Conservation (phyloP, 1,284 basidiomycete genomes). For the Coniferiporia sulphurascens region DNA sequence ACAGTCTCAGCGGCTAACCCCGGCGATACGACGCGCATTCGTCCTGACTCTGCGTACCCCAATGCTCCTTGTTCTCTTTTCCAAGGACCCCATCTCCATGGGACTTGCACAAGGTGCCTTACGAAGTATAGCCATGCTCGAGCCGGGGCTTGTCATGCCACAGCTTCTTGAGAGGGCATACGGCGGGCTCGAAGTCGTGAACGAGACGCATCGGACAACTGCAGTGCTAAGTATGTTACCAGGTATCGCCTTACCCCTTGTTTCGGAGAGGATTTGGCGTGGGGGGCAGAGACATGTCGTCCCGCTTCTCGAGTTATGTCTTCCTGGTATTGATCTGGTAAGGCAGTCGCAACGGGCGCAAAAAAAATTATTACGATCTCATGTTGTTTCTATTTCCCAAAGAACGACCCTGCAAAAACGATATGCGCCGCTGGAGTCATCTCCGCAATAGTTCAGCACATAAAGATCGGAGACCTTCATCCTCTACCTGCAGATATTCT, state of each 20-base stretch:
- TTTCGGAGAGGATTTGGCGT: constrained; percentile 74
- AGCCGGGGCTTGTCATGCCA: constrained; percentile 88
- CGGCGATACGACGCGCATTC: constrained; percentile 78
- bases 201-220: constrained; percentile 91
- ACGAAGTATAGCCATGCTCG: constrained; percentile 73
- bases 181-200: constrained; percentile 87
- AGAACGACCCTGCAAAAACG: constrained; percentile 95
- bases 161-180: constrained; percentile 91
- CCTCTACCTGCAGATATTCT: constrained; percentile 42
- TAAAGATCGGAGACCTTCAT: constrained; percentile 79
- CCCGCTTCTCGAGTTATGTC: constrained; percentile 83
- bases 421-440: constrained; percentile 80
- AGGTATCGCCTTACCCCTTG: constrained; percentile 73
- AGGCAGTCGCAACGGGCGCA: constrained; percentile 35
- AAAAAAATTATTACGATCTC: constrained; percentile 70
- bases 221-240: constrained; percentile 88
- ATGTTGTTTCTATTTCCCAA: constrained; percentile 46
- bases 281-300: constrained; percentile 87
- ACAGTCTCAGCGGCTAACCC: constrained; percentile 74
- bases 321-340: constrained; percentile 89
- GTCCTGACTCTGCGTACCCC: constrained; percentile 83
- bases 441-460: constrained; percentile 69
- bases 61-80: constrained; percentile 92
- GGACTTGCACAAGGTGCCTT: constrained; percentile 68
- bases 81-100: constrained; percentile 74